A percentile compares a stretch with the other conserved stretches of the same genome.
These are phyloP conservation scores for Triticum turgidum DNA, from an alignment of 176 grass and related monocot species.

Conservation along the genomic window DNA sequence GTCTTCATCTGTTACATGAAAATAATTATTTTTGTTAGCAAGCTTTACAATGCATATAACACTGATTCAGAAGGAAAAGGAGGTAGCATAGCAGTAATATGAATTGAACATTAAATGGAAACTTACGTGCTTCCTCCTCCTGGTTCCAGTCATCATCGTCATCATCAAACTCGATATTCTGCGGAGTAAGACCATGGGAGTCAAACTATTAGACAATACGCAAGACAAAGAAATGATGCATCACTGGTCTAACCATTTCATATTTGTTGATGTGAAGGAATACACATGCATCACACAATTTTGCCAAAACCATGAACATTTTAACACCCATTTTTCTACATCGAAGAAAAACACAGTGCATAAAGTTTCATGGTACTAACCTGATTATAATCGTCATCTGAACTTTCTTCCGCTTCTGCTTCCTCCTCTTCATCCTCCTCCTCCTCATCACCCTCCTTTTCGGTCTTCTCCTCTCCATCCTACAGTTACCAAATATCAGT, in stretches of 20 bases:
- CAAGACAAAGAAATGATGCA: not conserved
- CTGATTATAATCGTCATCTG: slow-evolving; percentile 48
- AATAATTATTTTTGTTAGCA: not conserved
- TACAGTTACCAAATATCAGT: slow-evolving; percentile 13
- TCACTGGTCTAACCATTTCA: not conserved
- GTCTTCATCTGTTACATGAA: slow-evolving; percentile 46
- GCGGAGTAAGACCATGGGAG: not conserved
- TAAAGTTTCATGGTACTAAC: slow-evolving; percentile 1
- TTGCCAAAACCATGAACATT: not conserved
- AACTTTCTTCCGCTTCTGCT: slow-evolving; percentile 35
- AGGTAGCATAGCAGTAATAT: not conserved
- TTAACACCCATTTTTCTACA: not conserved
- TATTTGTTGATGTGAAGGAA: not conserved
- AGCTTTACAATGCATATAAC: not conserved
- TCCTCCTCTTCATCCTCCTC: slow-evolving; percentile 23
- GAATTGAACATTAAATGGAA: slow-evolving; percentile 13
- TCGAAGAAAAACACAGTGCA: not conserved
- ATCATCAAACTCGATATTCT: slow-evolving; percentile 54
- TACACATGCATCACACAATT: not conserved
- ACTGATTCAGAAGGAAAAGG: not conserved
- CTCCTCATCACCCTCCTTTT: slow-evolving; percentile 48
- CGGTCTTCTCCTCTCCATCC: slow-evolving; percentile 35
- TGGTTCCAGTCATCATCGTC: slow-evolving; percentile 55
- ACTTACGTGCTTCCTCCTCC: slow-evolving; percentile 48
- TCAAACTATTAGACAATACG: not conserved